Base-by-base conservation (phyloP, 345 rosid genomes). In the Rubroshorea leprosula region DNA sequence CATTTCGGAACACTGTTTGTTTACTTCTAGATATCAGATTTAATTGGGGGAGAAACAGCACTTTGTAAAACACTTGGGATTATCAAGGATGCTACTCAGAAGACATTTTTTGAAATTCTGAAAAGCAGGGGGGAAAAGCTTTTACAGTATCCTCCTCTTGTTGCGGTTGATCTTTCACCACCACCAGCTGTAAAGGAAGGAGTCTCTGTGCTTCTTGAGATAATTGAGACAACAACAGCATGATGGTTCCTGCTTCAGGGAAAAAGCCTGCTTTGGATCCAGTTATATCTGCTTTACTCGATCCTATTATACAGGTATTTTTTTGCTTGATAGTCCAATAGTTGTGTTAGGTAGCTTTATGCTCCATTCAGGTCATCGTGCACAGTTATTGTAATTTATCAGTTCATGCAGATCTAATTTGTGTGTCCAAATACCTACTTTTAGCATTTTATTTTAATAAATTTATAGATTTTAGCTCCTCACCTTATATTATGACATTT, bases 121-220 rank as follows among this genome's bases (percentile, higher is more conserved):
- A 93, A 83, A 78, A 77, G 83, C 60, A 80, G 92, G 50, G 96
- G 97, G 52, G 97, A 93, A 78, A 93, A 85, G 78, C 92, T 93
- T 67, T 70, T 93, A 61, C 90, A 89, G 12, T 90, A 87, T 78
- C 96, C 96, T 72, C 99, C 99, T 23, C 99, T 89, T 54, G 90
- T 93, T 51, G 82, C 97, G 24, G 71, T 71, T 60, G 97, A 93
- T 81, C 97, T 93, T 35, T 83, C 97, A 64, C 96, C 99, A 1
- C 97, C 99, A 50, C 77, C 89, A 25, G 97, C 95, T 31, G 96
- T 93, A 62, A 80, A 87, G 65, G 99, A 89, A 68, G 99, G 94
- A 72, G 85, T 93, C 61, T 79, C 95, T 71, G 65, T 93, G 58
- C 81, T 89, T 57, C 97, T 93, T 54, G 97, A 93, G 69, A 83